Conservation (phyloP, 2,329 filamentous ascomycete species). For the Hawksworthiomyces lignivorus region DNA sequence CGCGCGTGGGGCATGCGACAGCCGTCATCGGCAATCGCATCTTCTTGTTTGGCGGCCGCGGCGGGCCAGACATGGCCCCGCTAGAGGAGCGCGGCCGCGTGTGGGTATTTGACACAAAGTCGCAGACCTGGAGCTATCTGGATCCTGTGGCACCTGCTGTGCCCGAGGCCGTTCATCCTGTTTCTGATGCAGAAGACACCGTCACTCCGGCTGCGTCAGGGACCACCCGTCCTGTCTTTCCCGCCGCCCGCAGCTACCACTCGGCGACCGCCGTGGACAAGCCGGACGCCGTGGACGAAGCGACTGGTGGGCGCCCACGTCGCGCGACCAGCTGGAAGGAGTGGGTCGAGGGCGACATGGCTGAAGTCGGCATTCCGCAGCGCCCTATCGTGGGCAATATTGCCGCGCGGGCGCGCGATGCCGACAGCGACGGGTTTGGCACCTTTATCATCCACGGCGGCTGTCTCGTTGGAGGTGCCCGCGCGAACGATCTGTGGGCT, state of each 20-base stretch:
- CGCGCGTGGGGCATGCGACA: conserved; percentile 67
- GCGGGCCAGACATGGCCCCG: conserved; percentile 58
- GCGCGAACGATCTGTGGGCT: conserved; percentile 65
- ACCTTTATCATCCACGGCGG: conserved; percentile 73
- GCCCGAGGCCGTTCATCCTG: conserved; percentile 22
- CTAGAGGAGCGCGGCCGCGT: conserved; percentile 67
- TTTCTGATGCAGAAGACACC: conserved; percentile 11
- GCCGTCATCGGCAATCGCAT: conserved; percentile 61
- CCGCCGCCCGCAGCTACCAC: conserved; percentile 66
- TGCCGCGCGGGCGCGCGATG: conserved; percentile 50
- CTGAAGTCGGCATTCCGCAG: conserved; percentile 50
- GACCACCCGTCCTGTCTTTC: conserved; percentile 32
- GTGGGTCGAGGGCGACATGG: conserved; percentile 48
- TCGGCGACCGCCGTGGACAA: conserved; percentile 42
- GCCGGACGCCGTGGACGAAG: conserved; percentile 17
- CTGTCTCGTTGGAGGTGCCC: conserved; percentile 55
- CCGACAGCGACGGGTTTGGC: conserved; percentile 54
- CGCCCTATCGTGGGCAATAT: conserved; percentile 50
- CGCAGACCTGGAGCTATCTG: conserved; percentile 57
- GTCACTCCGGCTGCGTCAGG: conserved; percentile 8
- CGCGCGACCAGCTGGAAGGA: conserved; percentile 42
- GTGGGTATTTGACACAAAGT: conserved; percentile 65
- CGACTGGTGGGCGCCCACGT: conserved; percentile 21
- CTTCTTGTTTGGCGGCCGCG: conserved; percentile 75
- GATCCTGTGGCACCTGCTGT: conserved; percentile 42